Evolutionary conservation across 73 alveolate genomes (phyloP).

Genomic region (Symbiodinium natans): DNA sequence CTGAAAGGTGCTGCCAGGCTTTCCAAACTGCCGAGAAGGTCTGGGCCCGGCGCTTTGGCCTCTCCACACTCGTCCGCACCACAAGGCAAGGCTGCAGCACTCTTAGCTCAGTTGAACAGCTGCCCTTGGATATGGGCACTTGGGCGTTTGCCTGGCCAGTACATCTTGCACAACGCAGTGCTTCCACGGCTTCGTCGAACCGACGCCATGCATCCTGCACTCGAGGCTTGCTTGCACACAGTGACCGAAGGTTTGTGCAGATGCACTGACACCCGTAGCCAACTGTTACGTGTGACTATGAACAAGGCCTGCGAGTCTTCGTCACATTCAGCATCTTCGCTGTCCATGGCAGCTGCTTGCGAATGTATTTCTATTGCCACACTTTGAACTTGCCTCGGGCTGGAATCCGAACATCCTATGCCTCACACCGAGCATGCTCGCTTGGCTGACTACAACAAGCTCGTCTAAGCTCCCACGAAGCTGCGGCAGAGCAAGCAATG

Average conservation of each 20-base stretch:
- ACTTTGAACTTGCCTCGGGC: too few relatives aligned
- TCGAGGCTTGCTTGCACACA: background rate
- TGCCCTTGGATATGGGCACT: too few relatives aligned
- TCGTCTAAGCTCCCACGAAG: too few relatives aligned
- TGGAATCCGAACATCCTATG: too few relatives aligned
- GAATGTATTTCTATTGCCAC: too few relatives aligned
- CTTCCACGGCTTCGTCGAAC: background rate
- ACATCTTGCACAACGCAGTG: background rate
- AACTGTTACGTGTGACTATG: background rate
- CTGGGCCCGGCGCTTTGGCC: slow-evolving; percentile 1
- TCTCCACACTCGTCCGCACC: background rate
- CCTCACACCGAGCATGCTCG: too few relatives aligned
- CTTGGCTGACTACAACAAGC: too few relatives aligned
- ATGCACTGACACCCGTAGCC: too few relatives aligned
- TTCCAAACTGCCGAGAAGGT: background rate
- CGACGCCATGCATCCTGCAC: slow-evolving; percentile 13
- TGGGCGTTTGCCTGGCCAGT: background rate
- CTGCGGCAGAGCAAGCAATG: too few relatives aligned
- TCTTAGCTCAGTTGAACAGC: too few relatives aligned
- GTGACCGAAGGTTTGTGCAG: too few relatives aligned
- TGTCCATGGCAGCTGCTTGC: background rate
- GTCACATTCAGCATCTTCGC: background rate
- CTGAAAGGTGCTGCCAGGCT: background rate
- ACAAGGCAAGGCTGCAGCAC: too few relatives aligned
- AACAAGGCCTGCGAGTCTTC: background rate